Percentiles rank a stretch among this genome's conserved stretches.
Evolutionary conservation across 2,329 filamentous ascomycete genomes (phyloP).

Genomic region (Coniosporium tulheliwenetii): DNA sequence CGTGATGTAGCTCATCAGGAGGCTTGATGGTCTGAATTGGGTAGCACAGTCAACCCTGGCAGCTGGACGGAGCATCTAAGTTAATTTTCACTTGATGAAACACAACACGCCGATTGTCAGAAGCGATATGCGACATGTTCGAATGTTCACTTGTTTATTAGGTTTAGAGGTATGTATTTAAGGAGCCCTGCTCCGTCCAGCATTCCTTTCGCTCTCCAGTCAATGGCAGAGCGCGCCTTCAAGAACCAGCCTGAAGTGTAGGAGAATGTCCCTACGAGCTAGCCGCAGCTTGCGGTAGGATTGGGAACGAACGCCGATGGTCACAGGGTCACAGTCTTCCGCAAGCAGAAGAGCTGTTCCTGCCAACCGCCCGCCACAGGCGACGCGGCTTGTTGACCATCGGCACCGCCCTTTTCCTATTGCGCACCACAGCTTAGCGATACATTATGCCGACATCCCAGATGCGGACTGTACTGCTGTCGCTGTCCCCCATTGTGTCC

Average conservation of each 20-base stretch:
- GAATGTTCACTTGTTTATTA: slow-evolving; percentile 1
- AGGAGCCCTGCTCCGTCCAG: slow-evolving; percentile 1
- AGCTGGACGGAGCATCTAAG: too few species aligned
- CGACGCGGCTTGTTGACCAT: not conserved
- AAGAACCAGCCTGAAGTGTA: slow-evolving; percentile 2
- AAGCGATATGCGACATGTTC: too few species aligned
- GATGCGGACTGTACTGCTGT: slow-evolving; percentile 1
- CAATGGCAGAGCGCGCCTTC: slow-evolving; percentile 1
- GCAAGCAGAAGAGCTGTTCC: slow-evolving; percentile 2
- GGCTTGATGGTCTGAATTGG: too few species aligned
- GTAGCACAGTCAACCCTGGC: too few species aligned
- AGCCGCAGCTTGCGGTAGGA: not conserved
- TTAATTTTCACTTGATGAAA: too few species aligned
- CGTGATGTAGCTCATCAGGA: too few species aligned
- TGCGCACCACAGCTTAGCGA: not conserved
- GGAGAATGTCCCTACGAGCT: slow-evolving; percentile 1
- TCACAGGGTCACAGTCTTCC: not conserved
- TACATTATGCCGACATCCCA: slow-evolving; percentile 2
- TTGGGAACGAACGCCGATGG: not conserved
- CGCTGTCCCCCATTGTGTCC: slow-evolving; percentile 1
- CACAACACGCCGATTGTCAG: too few species aligned
- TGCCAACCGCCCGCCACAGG: slow-evolving; percentile 2
- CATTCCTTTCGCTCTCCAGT: slow-evolving; percentile 1
- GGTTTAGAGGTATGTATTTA: slow-evolving; percentile 1
- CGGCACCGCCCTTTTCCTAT: not conserved